Conservation (phyloP, 163 green algal genomes). For the Trebouxiophyceae sp. region DNA sequence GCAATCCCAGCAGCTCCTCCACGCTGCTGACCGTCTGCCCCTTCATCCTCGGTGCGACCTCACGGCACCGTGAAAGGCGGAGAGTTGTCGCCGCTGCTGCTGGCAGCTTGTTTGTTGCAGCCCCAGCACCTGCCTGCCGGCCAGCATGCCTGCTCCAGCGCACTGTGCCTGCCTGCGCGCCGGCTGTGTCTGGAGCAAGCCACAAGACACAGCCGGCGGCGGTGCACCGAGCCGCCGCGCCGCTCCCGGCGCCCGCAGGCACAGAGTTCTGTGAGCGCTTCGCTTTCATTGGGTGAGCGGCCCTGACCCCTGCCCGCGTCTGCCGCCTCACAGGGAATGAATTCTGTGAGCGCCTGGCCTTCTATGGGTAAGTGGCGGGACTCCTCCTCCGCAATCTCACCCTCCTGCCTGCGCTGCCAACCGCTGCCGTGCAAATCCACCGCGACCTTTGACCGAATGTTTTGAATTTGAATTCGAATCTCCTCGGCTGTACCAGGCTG, state of each 20-base stretch:
- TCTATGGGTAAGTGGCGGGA: constrained; percentile 57
- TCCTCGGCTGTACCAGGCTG: constrained; percentile 37
- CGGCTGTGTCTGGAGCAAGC: not conserved
- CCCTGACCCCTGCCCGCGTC: not conserved
- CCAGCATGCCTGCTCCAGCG: not conserved
- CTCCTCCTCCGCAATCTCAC: not conserved
- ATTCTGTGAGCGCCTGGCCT: constrained; percentile 92
- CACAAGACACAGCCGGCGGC: not conserved
- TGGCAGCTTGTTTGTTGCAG: not conserved
- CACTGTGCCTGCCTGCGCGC: not conserved
- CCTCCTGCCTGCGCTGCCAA: not conserved
- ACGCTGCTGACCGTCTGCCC: constrained; percentile 75
- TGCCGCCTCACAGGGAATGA: constrained; percentile 73
- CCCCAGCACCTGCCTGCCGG: not conserved
- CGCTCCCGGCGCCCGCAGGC: not conserved
- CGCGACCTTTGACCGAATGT: not conserved
- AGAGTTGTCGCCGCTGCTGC: not conserved
- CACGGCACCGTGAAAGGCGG: not conserved
- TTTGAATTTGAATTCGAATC: not conserved
- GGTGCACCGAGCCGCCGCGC: not conserved
- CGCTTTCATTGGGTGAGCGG: constrained; percentile 72
- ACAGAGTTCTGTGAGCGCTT: constrained; percentile 64
- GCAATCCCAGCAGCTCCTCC: constrained; percentile 17
- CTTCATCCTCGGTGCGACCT: constrained; percentile 65
- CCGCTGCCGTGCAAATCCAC: not conserved